phyloP scores from a whole-genome alignment of 2,329 filamentous ascomycete species.

The Fusarium acutatum region DNA sequence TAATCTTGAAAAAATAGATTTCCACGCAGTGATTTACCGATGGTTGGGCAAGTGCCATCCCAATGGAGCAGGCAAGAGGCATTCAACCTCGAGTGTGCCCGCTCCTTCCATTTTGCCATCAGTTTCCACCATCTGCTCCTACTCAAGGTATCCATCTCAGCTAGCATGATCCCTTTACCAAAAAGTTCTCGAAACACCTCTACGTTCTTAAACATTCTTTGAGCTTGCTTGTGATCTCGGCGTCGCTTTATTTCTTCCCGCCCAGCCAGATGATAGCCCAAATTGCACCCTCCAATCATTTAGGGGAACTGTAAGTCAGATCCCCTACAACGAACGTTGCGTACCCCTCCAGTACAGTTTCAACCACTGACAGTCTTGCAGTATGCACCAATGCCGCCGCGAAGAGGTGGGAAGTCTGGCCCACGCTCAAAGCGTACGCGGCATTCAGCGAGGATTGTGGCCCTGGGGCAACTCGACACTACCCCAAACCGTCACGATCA shows the following conservation, averaged over 20 bases:
- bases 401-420: slow-evolving; percentile 22
- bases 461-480: slow-evolving; percentile 46
- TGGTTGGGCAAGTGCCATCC: background rate
- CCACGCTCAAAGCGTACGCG: slow-evolving; percentile 22
- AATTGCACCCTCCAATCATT: background rate
- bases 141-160: background rate
- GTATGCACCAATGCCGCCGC: slow-evolving; percentile 27
- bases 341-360: background rate
- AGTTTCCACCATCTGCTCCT: background rate
- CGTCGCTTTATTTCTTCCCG: background rate
- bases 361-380: background rate
- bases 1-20: background rate
- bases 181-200: background rate
- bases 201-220: background rate
- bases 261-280: background rate
- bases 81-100: background rate
- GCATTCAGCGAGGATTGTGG: slow-evolving; percentile 9
- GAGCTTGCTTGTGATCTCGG: background rate
- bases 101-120: background rate
- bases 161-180: background rate
- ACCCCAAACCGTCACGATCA: slow-evolving; percentile 43
- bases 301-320: slow-evolving; percentile 1
- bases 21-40: background rate
- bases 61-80: background rate
- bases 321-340: background rate